Base-by-base conservation (phyloP, 768 basidiomycete genomes). In the Cubamyces lactineus region DNA sequence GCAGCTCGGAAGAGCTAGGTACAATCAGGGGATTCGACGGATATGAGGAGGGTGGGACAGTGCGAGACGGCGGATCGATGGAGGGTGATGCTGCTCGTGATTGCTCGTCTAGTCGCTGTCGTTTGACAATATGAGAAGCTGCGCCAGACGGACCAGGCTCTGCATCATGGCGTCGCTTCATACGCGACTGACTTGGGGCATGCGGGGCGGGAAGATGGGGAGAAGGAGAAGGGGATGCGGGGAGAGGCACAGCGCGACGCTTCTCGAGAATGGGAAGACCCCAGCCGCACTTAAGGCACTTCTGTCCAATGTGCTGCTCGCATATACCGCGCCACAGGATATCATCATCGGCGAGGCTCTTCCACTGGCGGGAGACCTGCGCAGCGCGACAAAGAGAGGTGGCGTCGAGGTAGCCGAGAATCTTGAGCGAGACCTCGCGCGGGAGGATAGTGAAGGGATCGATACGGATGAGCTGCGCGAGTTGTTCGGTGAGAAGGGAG, bases 231-330 rank as follows among this genome's bases (percentile, higher is more conserved):
- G 67, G 53, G 5, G 71, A 71, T 51, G 75, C 73, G 42, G 70
- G 68, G 8, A 77, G 69, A 47, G 79, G 79, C 62, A 79, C 76
- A 24, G 75, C 76, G 24, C 87, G 82, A 65, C 84, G 85, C 70
- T 85, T 88, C 74, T 96, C 92, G 21, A 99, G 80, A 39, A 97
- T 80, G 16, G 97, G 97, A 47, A 99, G 79, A 17, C 95, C 96
- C 96, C 96, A 98, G 2, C 97, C 97, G 68, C 97, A 98, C 74
- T 96, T 97, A 68, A 83, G 86, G 69, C 97, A 99, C 70, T 94
- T 96, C 70, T 94, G 88, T 19, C 96, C 96, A 57, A 99, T 98
- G 64, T 99, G 97, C 73, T 99, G 97, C 71, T 96, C 94, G 74
- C 97, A 98, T 72, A 99, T 98, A 21, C 88, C 87, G 42, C 89